Percentiles rank a stretch among this genome's conserved stretches.
phyloP scores from a whole-genome alignment of 805 yeast genomes.

The Osmozyma mogii region DNA sequence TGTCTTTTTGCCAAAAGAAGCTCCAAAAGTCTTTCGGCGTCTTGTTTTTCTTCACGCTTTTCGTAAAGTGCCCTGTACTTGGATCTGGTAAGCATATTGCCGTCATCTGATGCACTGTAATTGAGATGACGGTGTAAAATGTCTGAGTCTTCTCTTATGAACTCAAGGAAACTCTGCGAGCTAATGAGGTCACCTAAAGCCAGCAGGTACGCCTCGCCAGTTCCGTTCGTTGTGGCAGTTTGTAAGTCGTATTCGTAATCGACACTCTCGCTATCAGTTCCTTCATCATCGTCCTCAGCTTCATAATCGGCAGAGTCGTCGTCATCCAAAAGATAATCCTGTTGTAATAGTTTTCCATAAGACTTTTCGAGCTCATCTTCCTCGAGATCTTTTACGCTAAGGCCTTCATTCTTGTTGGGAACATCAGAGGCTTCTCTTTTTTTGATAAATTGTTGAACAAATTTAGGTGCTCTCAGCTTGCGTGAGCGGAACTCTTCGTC shows the following conservation, averaged over 20 bases:
- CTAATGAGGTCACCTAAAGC: slow-evolving; percentile 8
- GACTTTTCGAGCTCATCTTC: no score
- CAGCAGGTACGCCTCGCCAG: slow-evolving; percentile 3
- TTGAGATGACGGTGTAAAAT: slow-evolving; percentile 23
- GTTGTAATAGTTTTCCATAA: no score
- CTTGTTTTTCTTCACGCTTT: background rate
- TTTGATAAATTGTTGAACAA: background rate
- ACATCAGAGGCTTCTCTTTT: no score
- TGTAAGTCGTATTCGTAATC: no score
- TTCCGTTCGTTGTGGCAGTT: no score
- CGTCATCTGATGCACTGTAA: slow-evolving; percentile 8
- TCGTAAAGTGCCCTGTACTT: slow-evolving; percentile 10
- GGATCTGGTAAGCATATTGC: slow-evolving; percentile 30
- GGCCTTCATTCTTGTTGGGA: no score
- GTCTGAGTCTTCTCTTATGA: slow-evolving; percentile 9
- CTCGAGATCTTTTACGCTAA: no score
- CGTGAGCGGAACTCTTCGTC: no score
- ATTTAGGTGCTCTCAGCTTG: background rate
- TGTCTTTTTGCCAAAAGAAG: slow-evolving; percentile 11
- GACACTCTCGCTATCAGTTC: background rate
- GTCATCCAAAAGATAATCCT: background rate
- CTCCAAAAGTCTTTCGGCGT: slow-evolving; percentile 14
- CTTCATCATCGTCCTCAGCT: background rate
- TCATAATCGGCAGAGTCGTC: background rate
- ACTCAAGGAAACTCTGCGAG: slow-evolving; percentile 8